These are phyloP conservation scores for Oxyria digyna DNA, from an alignment of 148 eudicot genomes.

Conservation along the genomic window DNA sequence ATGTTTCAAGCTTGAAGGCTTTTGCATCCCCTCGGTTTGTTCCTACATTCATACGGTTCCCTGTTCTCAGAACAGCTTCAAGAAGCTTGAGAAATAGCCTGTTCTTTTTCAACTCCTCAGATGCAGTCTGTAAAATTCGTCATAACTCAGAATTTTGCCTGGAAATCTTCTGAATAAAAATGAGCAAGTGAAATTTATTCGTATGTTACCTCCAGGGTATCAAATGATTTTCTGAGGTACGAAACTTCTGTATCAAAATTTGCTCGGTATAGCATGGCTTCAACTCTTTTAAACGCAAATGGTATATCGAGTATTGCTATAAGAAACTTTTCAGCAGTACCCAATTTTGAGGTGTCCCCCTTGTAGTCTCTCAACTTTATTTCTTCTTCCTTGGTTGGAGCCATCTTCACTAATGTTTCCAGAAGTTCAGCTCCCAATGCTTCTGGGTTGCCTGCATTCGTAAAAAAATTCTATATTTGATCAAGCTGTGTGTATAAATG, in stretches of 20 bases:
- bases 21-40: slow-evolving; percentile 94
- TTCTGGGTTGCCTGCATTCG: slow-evolving; percentile 9
- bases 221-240: slow-evolving; percentile 13
- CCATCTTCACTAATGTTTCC: slow-evolving; percentile 13
- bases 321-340: slow-evolving; percentile 11
- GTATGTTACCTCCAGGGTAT: slow-evolving; percentile 11
- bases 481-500: not conserved
- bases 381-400: slow-evolving; percentile 17
- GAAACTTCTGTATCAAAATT: slow-evolving; percentile 9
- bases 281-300: slow-evolving; percentile 12
- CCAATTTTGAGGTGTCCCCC: slow-evolving; percentile 7
- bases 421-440: slow-evolving; percentile 12
- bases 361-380: slow-evolving; percentile 9
- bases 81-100: slow-evolving; percentile 84
- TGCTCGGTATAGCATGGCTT: slow-evolving; percentile 13
- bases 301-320: slow-evolving; percentile 11
- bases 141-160: not conserved
- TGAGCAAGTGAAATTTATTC: not conserved
- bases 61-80: slow-evolving; percentile 92
- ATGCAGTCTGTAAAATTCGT: slow-evolving; percentile 44
- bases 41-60: slow-evolving; percentile 97
- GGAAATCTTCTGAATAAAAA: not conserved
- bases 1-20: slow-evolving; percentile 85
- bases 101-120: slow-evolving; percentile 77
- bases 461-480: not conserved